These are phyloP conservation scores for Ustilaginoidea virens DNA, from an alignment of 2,329 filamentous ascomycete species.

Conservation along the genomic window DNA sequence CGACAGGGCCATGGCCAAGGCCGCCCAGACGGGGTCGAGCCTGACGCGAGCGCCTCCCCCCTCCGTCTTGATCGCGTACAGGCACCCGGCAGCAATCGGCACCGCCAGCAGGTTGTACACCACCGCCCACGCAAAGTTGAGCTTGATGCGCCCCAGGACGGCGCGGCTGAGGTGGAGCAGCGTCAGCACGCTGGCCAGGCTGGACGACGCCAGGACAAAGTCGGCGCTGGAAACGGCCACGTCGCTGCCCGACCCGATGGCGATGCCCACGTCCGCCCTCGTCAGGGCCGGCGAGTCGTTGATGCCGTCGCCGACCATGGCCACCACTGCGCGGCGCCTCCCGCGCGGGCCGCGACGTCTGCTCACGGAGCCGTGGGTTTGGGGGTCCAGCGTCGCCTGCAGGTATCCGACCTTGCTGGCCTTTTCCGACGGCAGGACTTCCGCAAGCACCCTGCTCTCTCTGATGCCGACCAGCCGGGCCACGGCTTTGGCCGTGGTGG, in stretches of 20 bases:
- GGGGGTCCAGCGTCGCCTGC: constrained; percentile 33
- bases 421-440: constrained; percentile 75
- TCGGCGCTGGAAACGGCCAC: constrained; percentile 68
- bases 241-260: constrained; percentile 70
- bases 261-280: constrained; percentile 69
- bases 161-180: constrained; percentile 54
- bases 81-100: constrained; percentile 65
- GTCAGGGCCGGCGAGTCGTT: constrained; percentile 77
- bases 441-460: constrained; percentile 61
- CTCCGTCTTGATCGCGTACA: constrained; percentile 42
- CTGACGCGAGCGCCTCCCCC: constrained; percentile 37
- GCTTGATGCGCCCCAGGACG: constrained; percentile 63
- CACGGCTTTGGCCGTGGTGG: constrained; percentile 68
- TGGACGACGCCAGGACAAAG: constrained; percentile 66
- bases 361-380: constrained; percentile 7
- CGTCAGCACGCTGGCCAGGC: constrained; percentile 54
- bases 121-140: constrained; percentile 78
- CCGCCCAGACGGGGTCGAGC: constrained; percentile 72
- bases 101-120: constrained; percentile 69
- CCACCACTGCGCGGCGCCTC: constrained; percentile 38
- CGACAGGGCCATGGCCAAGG: constrained; percentile 82
- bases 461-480: constrained; percentile 63
- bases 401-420: constrained; percentile 53
- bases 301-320: constrained; percentile 81
- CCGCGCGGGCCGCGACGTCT: constrained; percentile 10